Evolutionary conservation across 345 rosid genomes (phyloP).

Genomic region (Populus deltoides): DNA sequence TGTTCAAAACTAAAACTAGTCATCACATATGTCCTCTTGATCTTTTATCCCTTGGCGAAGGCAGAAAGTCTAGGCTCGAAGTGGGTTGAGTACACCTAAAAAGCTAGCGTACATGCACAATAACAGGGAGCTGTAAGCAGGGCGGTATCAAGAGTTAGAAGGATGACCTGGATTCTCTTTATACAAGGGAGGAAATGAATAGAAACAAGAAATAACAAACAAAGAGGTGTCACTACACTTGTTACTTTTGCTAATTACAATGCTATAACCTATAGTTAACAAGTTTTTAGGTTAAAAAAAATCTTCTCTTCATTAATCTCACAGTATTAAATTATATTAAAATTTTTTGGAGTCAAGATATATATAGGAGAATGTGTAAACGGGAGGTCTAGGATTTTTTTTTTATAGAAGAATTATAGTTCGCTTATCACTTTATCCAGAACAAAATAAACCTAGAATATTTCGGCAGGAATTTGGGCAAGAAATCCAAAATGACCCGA

Average conservation of each 20-base stretch:
- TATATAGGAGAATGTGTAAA: neutral
- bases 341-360: neutral
- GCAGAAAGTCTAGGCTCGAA: neutral
- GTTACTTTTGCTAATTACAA: constrained; percentile 56
- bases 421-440: too few relatives aligned
- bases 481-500: too few relatives aligned
- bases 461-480: too few relatives aligned
- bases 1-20: neutral
- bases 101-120: neutral
- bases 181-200: neutral
- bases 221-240: constrained; percentile 37
- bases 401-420: neutral
- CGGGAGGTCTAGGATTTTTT: neutral
- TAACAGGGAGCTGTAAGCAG: neutral
- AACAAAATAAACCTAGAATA: too few relatives aligned
- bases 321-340: neutral
- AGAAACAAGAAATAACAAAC: constrained; percentile 24
- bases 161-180: constrained; percentile 19
- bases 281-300: constrained; percentile 17
- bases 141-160: neutral
- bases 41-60: too few relatives aligned
- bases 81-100: neutral
- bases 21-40: neutral
- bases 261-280: constrained; percentile 41
- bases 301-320: neutral